These are phyloP conservation scores for Rachicladosporium sp. DNA, from an alignment of 2,329 filamentous ascomycete genomes.

Conservation along the genomic window DNA sequence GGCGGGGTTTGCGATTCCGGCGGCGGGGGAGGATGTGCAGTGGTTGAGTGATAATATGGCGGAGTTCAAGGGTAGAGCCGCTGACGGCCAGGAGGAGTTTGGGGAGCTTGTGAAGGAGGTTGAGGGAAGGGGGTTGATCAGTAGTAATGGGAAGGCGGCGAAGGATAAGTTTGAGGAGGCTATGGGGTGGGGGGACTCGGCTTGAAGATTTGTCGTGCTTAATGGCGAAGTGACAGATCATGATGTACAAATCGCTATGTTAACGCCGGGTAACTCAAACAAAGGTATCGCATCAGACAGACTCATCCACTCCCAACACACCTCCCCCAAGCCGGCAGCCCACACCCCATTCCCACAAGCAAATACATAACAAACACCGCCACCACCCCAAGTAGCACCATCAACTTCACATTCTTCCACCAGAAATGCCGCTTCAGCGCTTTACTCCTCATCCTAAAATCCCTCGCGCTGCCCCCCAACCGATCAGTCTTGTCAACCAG, in stretches of 20 bases:
- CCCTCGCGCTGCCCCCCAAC: slow-evolving; percentile 72
- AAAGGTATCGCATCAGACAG: too few relatives aligned
- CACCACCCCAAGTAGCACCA: slow-evolving; percentile 65
- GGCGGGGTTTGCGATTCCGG: slow-evolving; percentile 20
- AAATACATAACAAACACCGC: slow-evolving; percentile 60
- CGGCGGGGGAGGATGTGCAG: slow-evolving; percentile 19
- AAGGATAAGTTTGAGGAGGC: slow-evolving; percentile 16
- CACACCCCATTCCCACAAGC: slow-evolving; percentile 61
- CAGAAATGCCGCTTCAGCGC: slow-evolving; percentile 90
- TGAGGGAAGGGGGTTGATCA: slow-evolving; percentile 18
- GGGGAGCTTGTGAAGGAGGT: slow-evolving; percentile 21
- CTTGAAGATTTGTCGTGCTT: slow-evolving; percentile 2
- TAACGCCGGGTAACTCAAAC: too few relatives aligned
- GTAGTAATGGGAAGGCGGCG: slow-evolving; percentile 8
- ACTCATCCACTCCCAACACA: too few relatives aligned
- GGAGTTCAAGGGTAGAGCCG: slow-evolving; percentile 22
- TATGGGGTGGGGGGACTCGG: slow-evolving; percentile 19
- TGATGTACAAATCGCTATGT: too few relatives aligned
- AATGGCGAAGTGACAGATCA: too few relatives aligned
- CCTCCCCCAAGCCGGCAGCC: slow-evolving; percentile 32
- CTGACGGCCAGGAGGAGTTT: slow-evolving; percentile 23
- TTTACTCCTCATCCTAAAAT: slow-evolving; percentile 79
- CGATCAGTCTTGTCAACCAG: slow-evolving; percentile 94
- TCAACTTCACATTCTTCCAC: slow-evolving; percentile 98
- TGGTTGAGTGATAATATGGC: slow-evolving; percentile 24